Conservation (phyloP, 306 rosid species). For the Rosa rugosa region DNA sequence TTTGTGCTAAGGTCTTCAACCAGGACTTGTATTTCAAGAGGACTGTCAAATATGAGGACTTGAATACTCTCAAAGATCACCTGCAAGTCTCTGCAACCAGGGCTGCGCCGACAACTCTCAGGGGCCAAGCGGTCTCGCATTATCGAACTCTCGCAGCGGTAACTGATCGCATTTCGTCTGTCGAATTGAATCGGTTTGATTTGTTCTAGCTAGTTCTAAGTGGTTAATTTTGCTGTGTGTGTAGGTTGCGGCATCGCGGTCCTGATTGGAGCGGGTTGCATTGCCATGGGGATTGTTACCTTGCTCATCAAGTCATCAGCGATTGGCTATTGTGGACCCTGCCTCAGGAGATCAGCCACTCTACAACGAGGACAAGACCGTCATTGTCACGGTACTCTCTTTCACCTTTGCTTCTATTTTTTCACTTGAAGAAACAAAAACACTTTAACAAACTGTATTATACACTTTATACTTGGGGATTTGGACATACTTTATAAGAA, state of each 20-base stretch:
- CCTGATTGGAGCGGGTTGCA: slow-evolving; percentile 99
- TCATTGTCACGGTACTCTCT: slow-evolving; percentile 61
- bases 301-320: slow-evolving; percentile 16
- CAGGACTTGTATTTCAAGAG: too few relatives aligned
- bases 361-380: slow-evolving; percentile 12
- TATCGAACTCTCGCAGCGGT: slow-evolving; percentile 68
- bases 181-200: not conserved
- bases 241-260: slow-evolving; percentile 83
- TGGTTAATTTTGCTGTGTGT: not conserved
- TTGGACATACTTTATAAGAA: not conserved
- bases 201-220: not conserved
- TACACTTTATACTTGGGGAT: not conserved
- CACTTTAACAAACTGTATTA: not conserved
- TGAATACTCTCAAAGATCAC: too few relatives aligned
- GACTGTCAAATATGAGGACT: too few relatives aligned
- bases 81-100: too few relatives aligned
- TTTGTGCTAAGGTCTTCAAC: too few relatives aligned
- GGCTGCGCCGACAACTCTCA: too few relatives aligned
- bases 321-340: too few relatives aligned
- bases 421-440: slow-evolving; percentile 5
- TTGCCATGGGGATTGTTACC: slow-evolving; percentile 68
- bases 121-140: too few relatives aligned
- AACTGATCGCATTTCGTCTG: not conserved
- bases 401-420: not conserved
- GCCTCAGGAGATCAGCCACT: too few relatives aligned